These are phyloP conservation scores for Spatholobus suberectus DNA, from an alignment of 306 rosid species.

Conservation along the genomic window DNA sequence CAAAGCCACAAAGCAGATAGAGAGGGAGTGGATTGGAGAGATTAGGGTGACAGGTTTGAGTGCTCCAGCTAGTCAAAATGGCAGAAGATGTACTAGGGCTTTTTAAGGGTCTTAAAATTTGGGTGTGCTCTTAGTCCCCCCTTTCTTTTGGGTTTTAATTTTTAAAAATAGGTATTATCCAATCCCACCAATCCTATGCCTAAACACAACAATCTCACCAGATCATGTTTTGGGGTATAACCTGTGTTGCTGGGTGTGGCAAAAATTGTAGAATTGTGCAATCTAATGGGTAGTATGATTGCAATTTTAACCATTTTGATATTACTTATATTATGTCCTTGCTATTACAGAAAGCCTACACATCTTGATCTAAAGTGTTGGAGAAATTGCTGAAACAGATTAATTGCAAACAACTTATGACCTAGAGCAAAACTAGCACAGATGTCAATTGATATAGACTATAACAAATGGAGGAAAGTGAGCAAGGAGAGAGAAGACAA, in stretches of 20 bases:
- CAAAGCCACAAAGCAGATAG: background rate
- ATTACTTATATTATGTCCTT: background rate
- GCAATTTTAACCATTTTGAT: background rate
- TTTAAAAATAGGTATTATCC: background rate
- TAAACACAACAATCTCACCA: background rate
- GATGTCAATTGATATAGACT: background rate
- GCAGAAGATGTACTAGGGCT: background rate
- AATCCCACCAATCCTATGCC: background rate
- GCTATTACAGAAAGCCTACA: background rate
- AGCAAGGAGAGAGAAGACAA: background rate
- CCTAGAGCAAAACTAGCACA: background rate
- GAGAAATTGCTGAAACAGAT: background rate
- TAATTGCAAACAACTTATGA: slow-evolving; percentile 7
- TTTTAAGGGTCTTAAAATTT: background rate
- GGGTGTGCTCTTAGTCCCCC: background rate
- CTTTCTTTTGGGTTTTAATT: background rate
- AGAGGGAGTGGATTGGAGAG: background rate
- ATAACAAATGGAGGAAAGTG: slow-evolving; percentile 14
- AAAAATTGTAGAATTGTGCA: background rate
- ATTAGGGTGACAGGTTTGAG: background rate
- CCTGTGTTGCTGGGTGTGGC: background rate
- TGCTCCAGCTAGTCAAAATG: background rate
- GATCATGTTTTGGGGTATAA: background rate
- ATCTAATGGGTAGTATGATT: background rate
- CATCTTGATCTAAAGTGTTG: no score